Evolutionary conservation across 257 asterid species (phyloP).

Genomic region (Solanum paucissectum): DNA sequence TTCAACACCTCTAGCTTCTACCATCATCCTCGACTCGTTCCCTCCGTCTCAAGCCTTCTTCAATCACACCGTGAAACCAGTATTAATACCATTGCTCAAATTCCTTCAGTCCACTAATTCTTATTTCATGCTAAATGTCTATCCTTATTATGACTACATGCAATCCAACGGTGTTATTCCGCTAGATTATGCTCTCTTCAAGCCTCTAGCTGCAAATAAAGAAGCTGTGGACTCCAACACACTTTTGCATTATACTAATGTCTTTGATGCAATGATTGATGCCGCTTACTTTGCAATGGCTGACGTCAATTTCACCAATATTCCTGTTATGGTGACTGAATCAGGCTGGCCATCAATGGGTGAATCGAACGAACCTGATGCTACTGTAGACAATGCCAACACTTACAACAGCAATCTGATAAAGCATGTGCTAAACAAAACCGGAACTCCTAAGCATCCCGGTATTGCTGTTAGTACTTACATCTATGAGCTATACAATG

Average conservation of each 20-base stretch:
- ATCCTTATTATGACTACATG: constrained; percentile 68
- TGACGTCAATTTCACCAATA: constrained; percentile 64
- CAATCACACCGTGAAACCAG: constrained; percentile 49
- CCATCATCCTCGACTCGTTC: constrained; percentile 65
- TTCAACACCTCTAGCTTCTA: constrained; percentile 66
- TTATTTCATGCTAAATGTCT: constrained; percentile 62
- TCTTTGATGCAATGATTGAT: constrained; percentile 81
- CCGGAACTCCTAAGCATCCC: constrained; percentile 83
- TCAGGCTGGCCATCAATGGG: constrained; percentile 95
- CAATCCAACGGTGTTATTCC: constrained; percentile 68
- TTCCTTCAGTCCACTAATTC: constrained; percentile 61
- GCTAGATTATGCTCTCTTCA: constrained; percentile 72
- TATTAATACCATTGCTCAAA: constrained; percentile 47
- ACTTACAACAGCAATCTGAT: constrained; percentile 79
- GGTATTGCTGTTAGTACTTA: constrained; percentile 60
- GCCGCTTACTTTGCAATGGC: constrained; percentile 86
- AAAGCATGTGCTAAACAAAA: constrained; percentile 51
- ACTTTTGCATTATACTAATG: constrained; percentile 68
- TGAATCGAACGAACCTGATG: constrained; percentile 67
- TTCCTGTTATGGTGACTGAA: constrained; percentile 74
- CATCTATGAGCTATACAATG: constrained; percentile 84
- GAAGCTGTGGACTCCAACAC: constrained; percentile 91
- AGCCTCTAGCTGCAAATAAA: constrained; percentile 61
- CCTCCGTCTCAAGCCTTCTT: constrained; percentile 79
- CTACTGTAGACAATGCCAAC: constrained; percentile 70